These are phyloP conservation scores for Pleurotus tuber-regium DNA, from an alignment of 768 basidiomycete genomes.

Conservation along the genomic window DNA sequence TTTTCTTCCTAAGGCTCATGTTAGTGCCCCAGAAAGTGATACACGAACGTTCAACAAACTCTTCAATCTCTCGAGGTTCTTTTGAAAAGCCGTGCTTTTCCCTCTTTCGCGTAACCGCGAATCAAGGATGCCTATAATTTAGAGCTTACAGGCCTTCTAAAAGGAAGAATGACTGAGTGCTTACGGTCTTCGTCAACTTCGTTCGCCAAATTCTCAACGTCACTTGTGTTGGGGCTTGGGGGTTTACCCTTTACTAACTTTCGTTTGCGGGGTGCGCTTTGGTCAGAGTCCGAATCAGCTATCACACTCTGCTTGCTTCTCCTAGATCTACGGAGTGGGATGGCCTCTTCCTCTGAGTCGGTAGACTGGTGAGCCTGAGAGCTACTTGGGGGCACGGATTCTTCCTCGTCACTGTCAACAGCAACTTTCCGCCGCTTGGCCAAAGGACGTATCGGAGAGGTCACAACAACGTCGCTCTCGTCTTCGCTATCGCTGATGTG, in stretches of 20 bases:
- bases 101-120: constrained; percentile 59
- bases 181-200: constrained; percentile 55
- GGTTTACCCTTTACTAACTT: constrained; percentile 46
- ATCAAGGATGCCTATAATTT: constrained; percentile 54
- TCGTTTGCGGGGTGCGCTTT: constrained; percentile 28
- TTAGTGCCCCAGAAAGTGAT: constrained; percentile 1
- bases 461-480: constrained; percentile 12
- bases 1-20: constrained; percentile 37
- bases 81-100: constrained; percentile 59
- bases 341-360: constrained; percentile 15
- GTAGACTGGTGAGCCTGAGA: background rate
- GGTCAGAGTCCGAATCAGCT: constrained; percentile 27
- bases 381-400: constrained; percentile 19
- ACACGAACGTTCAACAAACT: constrained; percentile 33
- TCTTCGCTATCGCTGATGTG: constrained; percentile 15
- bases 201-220: constrained; percentile 46
- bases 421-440: constrained; percentile 12
- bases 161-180: constrained; percentile 18
- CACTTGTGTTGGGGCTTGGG: constrained; percentile 37
- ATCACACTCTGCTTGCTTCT: constrained; percentile 16
- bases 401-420: constrained; percentile 18
- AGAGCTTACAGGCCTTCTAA: background rate
- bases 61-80: constrained; percentile 63
- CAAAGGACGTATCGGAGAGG: constrained; percentile 10
- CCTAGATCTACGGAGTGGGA: background rate